A percentile compares a stretch with the other conserved stretches of the same genome.
phyloP scores from a whole-genome alignment of 495 filamentous ascomycete genomes.

The Cryomyces minteri region DNA sequence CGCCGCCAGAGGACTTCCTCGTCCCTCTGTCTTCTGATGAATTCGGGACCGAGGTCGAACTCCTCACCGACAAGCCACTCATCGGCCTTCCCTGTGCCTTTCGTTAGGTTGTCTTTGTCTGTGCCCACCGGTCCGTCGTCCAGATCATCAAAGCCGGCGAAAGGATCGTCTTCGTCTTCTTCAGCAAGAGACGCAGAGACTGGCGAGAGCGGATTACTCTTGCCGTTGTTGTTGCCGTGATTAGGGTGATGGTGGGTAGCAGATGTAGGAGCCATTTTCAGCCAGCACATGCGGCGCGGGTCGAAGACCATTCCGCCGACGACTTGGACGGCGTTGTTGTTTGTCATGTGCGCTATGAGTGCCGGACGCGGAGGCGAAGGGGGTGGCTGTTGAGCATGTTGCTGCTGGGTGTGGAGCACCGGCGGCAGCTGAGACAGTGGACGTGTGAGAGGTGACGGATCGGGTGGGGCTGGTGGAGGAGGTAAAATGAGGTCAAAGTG shows the following conservation, averaged over 20 bases:
- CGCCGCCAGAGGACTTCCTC: conserved; percentile 83
- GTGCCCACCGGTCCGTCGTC: conserved; percentile 21
- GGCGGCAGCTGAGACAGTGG: conserved; percentile 4
- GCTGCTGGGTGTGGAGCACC: conserved; percentile 1
- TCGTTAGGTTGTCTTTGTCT: conserved; percentile 26
- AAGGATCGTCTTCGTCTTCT: conserved; percentile 46
- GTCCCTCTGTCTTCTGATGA: conserved; percentile 69
- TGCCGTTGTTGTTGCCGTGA: background rate
- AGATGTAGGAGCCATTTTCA: conserved; percentile 30
- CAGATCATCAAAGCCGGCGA: conserved; percentile 18
- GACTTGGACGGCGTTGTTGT: conserved; percentile 69
- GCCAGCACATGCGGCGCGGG: conserved; percentile 88
- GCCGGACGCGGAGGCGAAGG: conserved; percentile 49
- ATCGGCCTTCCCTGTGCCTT: conserved; percentile 36
- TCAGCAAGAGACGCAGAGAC: conserved; percentile 29
- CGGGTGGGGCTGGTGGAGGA: conserved; percentile 14
- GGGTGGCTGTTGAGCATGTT: conserved; percentile 7
- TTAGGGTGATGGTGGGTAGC: background rate
- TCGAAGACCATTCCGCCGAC: conserved; percentile 96
- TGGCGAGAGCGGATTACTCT: conserved; percentile 11
- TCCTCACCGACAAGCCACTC: conserved; percentile 85
- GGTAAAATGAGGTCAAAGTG: conserved; percentile 41
- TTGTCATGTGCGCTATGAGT: conserved; percentile 61
- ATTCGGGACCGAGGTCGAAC: conserved; percentile 93
- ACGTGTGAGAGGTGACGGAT: conserved; percentile 12